Base-by-base conservation (phyloP, 441 rosid species). In the Corymbia calophylla region DNA sequence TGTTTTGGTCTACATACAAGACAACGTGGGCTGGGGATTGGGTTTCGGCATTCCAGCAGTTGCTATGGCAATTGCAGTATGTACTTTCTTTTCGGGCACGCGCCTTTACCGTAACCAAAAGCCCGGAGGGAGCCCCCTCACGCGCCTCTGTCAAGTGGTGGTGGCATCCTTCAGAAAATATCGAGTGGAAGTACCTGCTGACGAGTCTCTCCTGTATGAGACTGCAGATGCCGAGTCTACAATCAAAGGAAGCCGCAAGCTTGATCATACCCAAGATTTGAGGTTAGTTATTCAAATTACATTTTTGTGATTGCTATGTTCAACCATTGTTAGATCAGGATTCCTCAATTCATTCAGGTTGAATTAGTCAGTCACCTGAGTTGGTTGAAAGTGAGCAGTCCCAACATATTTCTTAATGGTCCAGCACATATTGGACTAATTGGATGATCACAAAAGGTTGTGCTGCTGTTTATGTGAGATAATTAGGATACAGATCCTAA, bases 231-330 rank as follows among this genome's bases (percentile, higher is more conserved):
- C 90, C 25, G 62, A 89, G 31, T 89, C 90, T 13, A 64, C 84
- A 6, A 89, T 89, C 16, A 62, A 85, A 89, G 90, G 90, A 82
- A 89, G 90, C 86, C 90, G 90, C n/a, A 89, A 89, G 66, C 90
- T 85, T 53, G 87, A 62, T 39, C 90, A 62, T 18, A 89, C 88
- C 60, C 47, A 85, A 48, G 88, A 89, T 64, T 51, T 89, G 48
- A 89, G 88, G 90, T 89, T 53, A 84, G 87, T 18, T 44, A 25
- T 53, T 86, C 80, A 32, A 68, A 2, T 68, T 68, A 21, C 25
- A 2, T 32, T 35, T 2, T 25, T 8, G 25, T 18, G 80, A 18
- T 68, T 68, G 27, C 47, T 17, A 23, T 68, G 80, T 18, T 68
- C 80, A 68, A 32, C 25, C 80, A 32, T 18, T 10, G 44, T 32